These are phyloP conservation scores for Saccharomyces pastorianus DNA, from an alignment of 1,139 yeast genomes.

Conservation along the genomic window DNA sequence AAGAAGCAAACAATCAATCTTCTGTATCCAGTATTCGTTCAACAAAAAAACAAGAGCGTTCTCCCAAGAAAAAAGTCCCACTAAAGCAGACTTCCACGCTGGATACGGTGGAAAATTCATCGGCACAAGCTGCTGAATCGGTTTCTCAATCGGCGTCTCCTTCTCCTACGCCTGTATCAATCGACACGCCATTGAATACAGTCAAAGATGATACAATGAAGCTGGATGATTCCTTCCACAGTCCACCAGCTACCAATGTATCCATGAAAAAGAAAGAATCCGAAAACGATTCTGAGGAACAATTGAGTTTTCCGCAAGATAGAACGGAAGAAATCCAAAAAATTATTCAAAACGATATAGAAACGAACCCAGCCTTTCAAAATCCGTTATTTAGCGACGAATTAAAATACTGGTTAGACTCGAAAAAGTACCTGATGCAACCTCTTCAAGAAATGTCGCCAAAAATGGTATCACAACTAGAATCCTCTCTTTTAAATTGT, in stretches of 20 bases:
- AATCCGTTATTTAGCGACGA: conserved; percentile 28
- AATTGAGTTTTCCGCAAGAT: conserved; percentile 19
- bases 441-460: conserved; percentile 29
- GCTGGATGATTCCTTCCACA: neutral
- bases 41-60: conserved; percentile 8
- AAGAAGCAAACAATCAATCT: conserved; percentile 1
- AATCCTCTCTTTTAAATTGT: conserved; percentile 71
- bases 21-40: conserved; percentile 4
- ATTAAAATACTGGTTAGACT: conserved; percentile 25
- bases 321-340: conserved; percentile 24
- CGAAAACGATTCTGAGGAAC: neutral
- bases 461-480: conserved; percentile 39
- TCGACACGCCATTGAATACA: neutral
- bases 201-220: neutral
- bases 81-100: neutral
- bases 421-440: conserved; percentile 27
- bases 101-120: neutral
- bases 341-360: conserved; percentile 22
- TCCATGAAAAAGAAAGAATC: neutral
- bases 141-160: conserved; percentile 3
- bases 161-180: neutral
- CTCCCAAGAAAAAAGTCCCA: conserved; percentile 15
- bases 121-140: neutral
- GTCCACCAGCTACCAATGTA: neutral
- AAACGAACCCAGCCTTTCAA: conserved; percentile 22